phyloP scores from a whole-genome alignment of 2,329 filamentous ascomycete genomes.

The Pestalotiopsis sp. region DNA sequence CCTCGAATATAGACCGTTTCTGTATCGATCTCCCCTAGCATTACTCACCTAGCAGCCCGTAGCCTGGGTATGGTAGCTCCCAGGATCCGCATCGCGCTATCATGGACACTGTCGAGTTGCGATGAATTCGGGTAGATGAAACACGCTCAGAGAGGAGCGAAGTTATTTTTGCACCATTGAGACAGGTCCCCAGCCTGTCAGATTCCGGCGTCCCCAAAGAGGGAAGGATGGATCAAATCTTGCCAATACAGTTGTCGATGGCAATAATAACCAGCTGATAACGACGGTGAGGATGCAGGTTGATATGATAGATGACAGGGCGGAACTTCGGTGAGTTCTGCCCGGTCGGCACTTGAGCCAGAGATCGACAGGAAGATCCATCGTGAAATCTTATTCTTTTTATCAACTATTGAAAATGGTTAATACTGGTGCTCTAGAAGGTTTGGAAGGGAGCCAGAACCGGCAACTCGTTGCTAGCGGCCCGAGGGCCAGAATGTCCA shows the following conservation, averaged over 20 bases:
- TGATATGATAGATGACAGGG: background rate
- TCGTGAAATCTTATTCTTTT: background rate
- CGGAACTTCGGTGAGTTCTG: background rate
- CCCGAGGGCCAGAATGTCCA: background rate
- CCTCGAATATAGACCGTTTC: background rate
- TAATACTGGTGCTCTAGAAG: slow-evolving; percentile 4
- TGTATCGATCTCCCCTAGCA: background rate
- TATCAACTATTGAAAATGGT: background rate
- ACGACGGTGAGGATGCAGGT: background rate
- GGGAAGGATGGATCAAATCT: background rate
- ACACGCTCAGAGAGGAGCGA: slow-evolving; percentile 1
- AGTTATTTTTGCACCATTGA: slow-evolving; percentile 13
- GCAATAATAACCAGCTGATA: background rate
- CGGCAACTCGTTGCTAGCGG: background rate
- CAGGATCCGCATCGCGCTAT: background rate
- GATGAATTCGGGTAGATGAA: slow-evolving; percentile 10
- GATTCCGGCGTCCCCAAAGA: background rate
- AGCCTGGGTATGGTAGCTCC: background rate
- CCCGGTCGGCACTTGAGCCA: background rate
- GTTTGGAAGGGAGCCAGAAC: slow-evolving; percentile 10
- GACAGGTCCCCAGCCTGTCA: background rate
- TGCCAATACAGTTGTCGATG: background rate
- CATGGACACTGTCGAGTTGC: background rate
- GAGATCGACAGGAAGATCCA: background rate
- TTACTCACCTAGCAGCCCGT: background rate